Percentiles rank a stretch among this genome's conserved stretches.
Evolutionary conservation across 148 eudicot genomes (phyloP).

Genomic region (Vaccinium darrowii): DNA sequence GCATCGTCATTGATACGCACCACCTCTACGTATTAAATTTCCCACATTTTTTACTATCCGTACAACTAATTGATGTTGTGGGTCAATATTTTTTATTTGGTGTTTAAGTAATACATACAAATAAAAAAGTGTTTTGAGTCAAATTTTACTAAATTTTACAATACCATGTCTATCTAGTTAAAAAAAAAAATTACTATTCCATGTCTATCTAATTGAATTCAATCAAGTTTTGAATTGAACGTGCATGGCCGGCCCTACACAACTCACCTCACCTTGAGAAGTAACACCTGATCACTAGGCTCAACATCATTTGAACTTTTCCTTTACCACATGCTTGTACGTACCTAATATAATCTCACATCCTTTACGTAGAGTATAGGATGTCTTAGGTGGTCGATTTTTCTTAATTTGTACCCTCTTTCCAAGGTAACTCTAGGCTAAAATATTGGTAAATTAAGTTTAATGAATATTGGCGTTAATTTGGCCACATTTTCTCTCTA

Average conservation of each 20-base stretch:
- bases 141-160: neutral
- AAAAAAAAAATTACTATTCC: neutral
- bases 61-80: neutral
- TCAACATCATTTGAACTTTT: neutral
- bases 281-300: neutral
- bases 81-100: too few species aligned
- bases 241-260: neutral
- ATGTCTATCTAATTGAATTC: too few species aligned
- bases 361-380: neutral
- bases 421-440: neutral
- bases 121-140: neutral
- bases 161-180: too few species aligned
- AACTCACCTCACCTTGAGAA: neutral
- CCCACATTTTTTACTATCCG: too few species aligned
- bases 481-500: neutral
- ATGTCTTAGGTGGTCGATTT: neutral
- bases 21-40: too few species aligned
- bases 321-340: neutral
- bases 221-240: neutral
- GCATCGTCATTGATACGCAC: too few species aligned
- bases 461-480: neutral
- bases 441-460: too few species aligned
- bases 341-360: neutral
- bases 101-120: too few species aligned
- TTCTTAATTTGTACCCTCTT: neutral